Evolutionary conservation across 2,329 filamentous ascomycete genomes (phyloP).

Genomic region (Tolypocladium endophyticum): DNA sequence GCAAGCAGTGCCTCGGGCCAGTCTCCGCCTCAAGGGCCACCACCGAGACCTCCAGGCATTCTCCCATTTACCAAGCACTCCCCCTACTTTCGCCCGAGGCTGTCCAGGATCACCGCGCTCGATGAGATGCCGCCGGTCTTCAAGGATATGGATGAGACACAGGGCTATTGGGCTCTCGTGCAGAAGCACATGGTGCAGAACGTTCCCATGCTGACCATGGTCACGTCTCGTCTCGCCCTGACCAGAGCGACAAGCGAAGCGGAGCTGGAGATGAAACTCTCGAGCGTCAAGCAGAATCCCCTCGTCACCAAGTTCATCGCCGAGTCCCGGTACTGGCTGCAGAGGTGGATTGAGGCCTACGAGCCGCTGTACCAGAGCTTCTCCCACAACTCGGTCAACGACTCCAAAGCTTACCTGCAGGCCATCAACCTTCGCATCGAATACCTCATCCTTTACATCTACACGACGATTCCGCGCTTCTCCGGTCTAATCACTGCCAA

Average conservation of each 20-base stretch:
- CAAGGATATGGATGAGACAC: conserved; percentile 20
- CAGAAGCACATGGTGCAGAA: conserved; percentile 26
- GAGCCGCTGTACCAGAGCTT: conserved; percentile 21
- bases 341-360: conserved; percentile 28
- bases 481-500: conserved; percentile 23
- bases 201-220: conserved; percentile 21
- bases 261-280: conserved; percentile 19
- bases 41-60: conserved; percentile 18
- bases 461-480: conserved; percentile 26
- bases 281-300: conserved; percentile 18
- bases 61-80: conserved; percentile 26
- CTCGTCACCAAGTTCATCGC: conserved; percentile 21
- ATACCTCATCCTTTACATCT: conserved; percentile 29
- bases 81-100: conserved; percentile 23
- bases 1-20: conserved; percentile 1
- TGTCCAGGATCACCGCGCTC: conserved; percentile 17
- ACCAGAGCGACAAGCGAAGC: conserved; percentile 12
- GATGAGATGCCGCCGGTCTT: conserved; percentile 22
- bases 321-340: conserved; percentile 26
- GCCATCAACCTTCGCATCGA: conserved; percentile 31
- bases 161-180: conserved; percentile 26
- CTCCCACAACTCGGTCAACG: conserved; percentile 10
- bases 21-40: conserved; percentile 6
- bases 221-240: conserved; percentile 19
- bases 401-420: conserved; percentile 18